Conservation (phyloP, 352 stramenopile species). For the Plasmopara halstedii region DNA sequence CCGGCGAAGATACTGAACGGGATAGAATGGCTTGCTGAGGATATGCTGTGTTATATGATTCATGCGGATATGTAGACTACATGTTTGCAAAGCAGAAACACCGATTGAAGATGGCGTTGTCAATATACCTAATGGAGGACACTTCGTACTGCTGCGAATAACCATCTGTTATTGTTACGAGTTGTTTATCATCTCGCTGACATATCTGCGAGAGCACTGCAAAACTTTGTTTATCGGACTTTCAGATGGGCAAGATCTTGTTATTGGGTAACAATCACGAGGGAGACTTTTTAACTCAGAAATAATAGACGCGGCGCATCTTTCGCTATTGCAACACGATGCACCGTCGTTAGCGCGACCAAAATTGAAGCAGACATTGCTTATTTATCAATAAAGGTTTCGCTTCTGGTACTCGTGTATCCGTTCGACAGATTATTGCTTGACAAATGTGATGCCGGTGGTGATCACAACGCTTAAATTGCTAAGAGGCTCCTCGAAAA, state of each 20-base stretch:
- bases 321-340: no score
- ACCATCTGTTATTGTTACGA: not conserved
- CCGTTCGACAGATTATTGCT: no score
- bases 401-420: no score
- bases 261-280: conserved; percentile 2
- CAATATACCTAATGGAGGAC: no score
- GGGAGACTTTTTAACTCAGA: not conserved
- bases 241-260: not conserved
- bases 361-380: no score
- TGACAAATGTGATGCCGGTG: no score
- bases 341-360: no score
- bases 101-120: conserved; percentile 9
- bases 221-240: conserved; percentile 49
- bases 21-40: conserved; percentile 5
- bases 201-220: conserved; percentile 17
- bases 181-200: conserved; percentile 11
- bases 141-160: no score
- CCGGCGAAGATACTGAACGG: not conserved
- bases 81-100: conserved; percentile 23
- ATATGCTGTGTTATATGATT: conserved; percentile 16
- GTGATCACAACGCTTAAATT: no score
- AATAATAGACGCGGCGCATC: no score
- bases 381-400: no score
- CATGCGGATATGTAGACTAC: conserved; percentile 10
- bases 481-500: no score